phyloP scores from a whole-genome alignment of 2,329 filamentous ascomycete species.

The Verticillium nubilum region DNA sequence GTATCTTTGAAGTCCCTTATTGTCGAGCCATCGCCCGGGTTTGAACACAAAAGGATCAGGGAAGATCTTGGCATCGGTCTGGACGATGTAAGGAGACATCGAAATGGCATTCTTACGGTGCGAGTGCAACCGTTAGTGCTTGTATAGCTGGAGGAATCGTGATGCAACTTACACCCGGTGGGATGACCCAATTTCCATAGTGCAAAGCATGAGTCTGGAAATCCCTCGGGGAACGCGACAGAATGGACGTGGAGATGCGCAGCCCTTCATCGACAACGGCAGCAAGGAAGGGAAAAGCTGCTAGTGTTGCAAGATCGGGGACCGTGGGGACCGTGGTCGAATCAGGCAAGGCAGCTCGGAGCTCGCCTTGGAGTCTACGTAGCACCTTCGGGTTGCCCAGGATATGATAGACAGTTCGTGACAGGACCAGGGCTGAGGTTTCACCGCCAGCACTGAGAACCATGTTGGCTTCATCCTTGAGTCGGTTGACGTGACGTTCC shows the following conservation, averaged over 20 bases:
- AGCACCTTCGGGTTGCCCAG: constrained; percentile 23
- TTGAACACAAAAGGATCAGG: constrained; percentile 16
- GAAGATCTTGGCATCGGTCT: constrained; percentile 17
- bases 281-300: constrained; percentile 36
- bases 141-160: background rate
- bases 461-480: constrained; percentile 32
- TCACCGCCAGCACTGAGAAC: constrained; percentile 53
- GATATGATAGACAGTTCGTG: constrained; percentile 28
- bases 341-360: constrained; percentile 26
- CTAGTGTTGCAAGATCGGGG: constrained; percentile 23
- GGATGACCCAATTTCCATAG: constrained; percentile 23
- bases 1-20: constrained; percentile 1
- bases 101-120: constrained; percentile 19
- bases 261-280: constrained; percentile 42
- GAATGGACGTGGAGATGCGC: background rate
- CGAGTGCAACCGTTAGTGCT: background rate
- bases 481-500: constrained; percentile 26
- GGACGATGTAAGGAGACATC: constrained; percentile 25
- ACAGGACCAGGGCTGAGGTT: constrained; percentile 31
- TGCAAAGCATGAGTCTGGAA: constrained; percentile 21
- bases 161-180: constrained; percentile 11
- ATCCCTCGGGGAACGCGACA: constrained; percentile 30
- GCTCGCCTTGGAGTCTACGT: constrained; percentile 26
- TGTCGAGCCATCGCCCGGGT: constrained; percentile 19
- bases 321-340: constrained; percentile 17